phyloP scores from a whole-genome alignment of 768 basidiomycete species.

The Russula lepida region DNA sequence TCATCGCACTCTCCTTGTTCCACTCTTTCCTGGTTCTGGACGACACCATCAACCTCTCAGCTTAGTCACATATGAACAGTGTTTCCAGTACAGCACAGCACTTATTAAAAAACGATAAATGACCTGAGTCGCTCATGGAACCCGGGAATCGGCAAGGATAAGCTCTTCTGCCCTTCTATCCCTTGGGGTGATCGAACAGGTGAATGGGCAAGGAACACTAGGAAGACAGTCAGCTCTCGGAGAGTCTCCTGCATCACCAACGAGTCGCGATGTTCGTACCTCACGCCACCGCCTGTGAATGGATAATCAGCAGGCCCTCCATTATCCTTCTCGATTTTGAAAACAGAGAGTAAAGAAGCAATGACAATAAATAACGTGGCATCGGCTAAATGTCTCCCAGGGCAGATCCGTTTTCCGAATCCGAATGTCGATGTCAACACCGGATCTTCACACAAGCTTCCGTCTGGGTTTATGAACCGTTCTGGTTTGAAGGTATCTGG shows the following conservation, averaged over 20 bases:
- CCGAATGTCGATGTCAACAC: neutral
- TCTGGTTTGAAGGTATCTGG: neutral
- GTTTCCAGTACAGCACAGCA: neutral
- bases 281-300: neutral
- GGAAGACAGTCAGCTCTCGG: neutral
- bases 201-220: neutral
- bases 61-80: no score
- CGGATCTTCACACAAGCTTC: neutral
- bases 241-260: neutral
- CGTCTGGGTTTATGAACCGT: neutral
- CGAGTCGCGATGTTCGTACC: neutral
- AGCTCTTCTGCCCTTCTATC: neutral
- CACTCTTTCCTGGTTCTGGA: no score
- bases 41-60: no score
- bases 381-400: neutral
- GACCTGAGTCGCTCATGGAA: neutral
- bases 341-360: neutral
- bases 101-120: neutral
- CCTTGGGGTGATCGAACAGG: neutral
- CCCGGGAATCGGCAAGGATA: neutral
- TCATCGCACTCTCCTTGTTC: no score
- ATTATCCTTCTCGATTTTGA: neutral
- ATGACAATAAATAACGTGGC: neutral
- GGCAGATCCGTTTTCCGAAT: neutral
- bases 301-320: neutral